Percentiles rank a stretch among this genome's conserved stretches.
These are phyloP conservation scores for Penstemon barbatus DNA, from an alignment of 257 asterid genomes.

Conservation along the genomic window DNA sequence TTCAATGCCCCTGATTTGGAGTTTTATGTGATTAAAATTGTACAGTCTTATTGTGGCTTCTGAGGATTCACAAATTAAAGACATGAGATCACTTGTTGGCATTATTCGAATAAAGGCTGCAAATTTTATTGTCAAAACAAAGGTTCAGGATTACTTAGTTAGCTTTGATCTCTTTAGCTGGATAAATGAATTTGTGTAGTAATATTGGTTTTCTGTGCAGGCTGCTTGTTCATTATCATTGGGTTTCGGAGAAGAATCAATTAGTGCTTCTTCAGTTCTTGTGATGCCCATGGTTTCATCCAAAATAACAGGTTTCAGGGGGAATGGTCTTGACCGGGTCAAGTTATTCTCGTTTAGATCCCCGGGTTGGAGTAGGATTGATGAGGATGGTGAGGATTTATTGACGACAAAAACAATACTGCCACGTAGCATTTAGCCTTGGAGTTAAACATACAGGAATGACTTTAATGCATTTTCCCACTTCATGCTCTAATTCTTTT, in stretches of 20 bases:
- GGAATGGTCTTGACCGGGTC: slow-evolving; percentile 50
- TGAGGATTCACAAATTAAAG: slow-evolving; percentile 75
- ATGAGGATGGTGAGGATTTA: slow-evolving; percentile 56
- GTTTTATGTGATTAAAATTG: slow-evolving; percentile 14
- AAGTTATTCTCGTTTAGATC: slow-evolving; percentile 55
- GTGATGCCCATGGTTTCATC: slow-evolving; percentile 98
- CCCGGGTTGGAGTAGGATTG: slow-evolving; percentile 70
- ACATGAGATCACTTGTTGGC: slow-evolving; percentile 52
- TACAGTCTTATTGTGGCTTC: slow-evolving; percentile 49
- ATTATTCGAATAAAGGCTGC: slow-evolving; percentile 53
- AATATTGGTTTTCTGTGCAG: slow-evolving; percentile 44
- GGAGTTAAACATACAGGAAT: slow-evolving; percentile 28
- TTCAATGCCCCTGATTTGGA: slow-evolving; percentile 13
- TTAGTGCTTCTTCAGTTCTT: slow-evolving; percentile 77
- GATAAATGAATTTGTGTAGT: slow-evolving; percentile 14
- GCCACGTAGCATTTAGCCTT: slow-evolving; percentile 40
- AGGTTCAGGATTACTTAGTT: slow-evolving; percentile 46
- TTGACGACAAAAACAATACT: slow-evolving; percentile 55
- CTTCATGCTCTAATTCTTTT: slow-evolving; percentile 8
- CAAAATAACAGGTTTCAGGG: slow-evolving; percentile 84
- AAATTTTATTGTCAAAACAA: slow-evolving; percentile 58
- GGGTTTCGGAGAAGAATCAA: slow-evolving; percentile 80
- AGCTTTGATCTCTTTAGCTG: slow-evolving; percentile 11
- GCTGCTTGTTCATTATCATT: slow-evolving; percentile 72
- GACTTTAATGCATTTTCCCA: not conserved